phyloP scores from a whole-genome alignment of 1,284 basidiomycete genomes.

The Boletus austroedulis region DNA sequence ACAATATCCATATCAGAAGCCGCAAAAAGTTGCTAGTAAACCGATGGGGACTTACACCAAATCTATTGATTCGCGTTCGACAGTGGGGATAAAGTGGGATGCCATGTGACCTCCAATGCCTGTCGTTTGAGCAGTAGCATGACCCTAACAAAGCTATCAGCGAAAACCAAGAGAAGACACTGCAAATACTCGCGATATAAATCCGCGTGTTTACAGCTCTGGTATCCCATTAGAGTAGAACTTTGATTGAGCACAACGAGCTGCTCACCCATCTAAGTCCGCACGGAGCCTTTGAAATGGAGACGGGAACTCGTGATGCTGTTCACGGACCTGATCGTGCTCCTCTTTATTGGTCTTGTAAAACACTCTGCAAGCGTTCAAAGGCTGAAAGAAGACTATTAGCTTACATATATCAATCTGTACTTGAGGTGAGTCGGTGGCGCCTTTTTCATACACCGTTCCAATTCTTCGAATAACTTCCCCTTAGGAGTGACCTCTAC shows the following conservation, averaged over 20 bases:
- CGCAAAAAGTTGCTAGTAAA: too few relatives aligned
- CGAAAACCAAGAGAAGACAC: not conserved
- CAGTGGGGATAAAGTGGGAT: conserved; percentile 6
- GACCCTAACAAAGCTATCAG: not conserved
- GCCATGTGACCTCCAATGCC: conserved; percentile 6
- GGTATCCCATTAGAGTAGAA: not conserved
- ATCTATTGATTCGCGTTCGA: conserved; percentile 6
- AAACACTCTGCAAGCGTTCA: not conserved
- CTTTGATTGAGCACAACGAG: not conserved
- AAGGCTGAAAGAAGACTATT: not conserved
- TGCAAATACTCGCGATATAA: not conserved
- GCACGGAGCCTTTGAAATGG: not conserved
- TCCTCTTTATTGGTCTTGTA: not conserved
- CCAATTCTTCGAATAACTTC: not conserved
- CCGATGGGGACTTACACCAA: not conserved
- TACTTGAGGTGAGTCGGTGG: not conserved
- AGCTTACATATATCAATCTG: not conserved
- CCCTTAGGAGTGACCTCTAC: not conserved
- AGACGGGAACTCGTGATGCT: not conserved
- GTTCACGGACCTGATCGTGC: not conserved
- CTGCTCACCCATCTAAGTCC: not conserved
- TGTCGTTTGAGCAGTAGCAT: conserved; percentile 6
- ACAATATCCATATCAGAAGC: not conserved
- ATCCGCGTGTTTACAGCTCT: not conserved
- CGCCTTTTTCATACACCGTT: not conserved